Evolutionary conservation across 768 basidiomycete species (phyloP).

Genomic region (Candolleomyces eurysporus): DNA sequence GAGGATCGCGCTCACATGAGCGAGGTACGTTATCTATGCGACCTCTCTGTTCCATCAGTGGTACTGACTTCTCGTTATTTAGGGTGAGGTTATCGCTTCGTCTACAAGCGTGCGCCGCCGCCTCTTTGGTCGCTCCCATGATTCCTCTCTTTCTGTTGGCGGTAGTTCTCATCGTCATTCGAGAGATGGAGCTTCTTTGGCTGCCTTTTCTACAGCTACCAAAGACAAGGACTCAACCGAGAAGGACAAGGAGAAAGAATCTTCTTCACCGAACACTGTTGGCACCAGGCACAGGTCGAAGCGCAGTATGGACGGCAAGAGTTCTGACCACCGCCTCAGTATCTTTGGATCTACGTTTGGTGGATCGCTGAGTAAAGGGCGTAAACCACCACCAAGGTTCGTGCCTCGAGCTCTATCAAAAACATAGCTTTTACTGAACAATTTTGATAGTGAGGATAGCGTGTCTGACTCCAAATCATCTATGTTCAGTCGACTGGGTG

Average conservation of each 20-base stretch:
- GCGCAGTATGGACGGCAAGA: constrained; percentile 50
- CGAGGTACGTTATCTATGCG: constrained; percentile 49
- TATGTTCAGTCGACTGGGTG: constrained; percentile 46
- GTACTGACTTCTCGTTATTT: constrained; percentile 4
- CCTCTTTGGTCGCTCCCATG: constrained; percentile 64
- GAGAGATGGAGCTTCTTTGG: constrained; percentile 13
- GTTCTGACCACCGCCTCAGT: constrained; percentile 66
- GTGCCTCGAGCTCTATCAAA: constrained; percentile 4
- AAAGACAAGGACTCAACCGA: constrained; percentile 20
- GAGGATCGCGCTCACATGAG: constrained; percentile 57
- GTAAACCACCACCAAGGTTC: constrained; percentile 82
- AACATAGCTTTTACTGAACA: neutral
- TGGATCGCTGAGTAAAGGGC: constrained; percentile 57
- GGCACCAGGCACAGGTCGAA: constrained; percentile 43
- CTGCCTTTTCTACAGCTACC: constrained; percentile 1
- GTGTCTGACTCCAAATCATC: constrained; percentile 35
- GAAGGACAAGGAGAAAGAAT: constrained; percentile 33
- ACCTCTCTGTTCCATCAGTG: constrained; percentile 5
- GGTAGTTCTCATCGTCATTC: constrained; percentile 16
- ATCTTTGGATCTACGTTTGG: constrained; percentile 74
- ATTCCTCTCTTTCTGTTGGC: constrained; percentile 26
- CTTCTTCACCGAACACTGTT: constrained; percentile 16
- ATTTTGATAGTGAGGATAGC: constrained; percentile 5
- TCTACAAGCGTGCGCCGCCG: constrained; percentile 44
- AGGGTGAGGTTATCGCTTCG: constrained; percentile 51